phyloP scores from a whole-genome alignment of 2,329 filamentous ascomycete genomes.

The Colletotrichum shisoi region DNA sequence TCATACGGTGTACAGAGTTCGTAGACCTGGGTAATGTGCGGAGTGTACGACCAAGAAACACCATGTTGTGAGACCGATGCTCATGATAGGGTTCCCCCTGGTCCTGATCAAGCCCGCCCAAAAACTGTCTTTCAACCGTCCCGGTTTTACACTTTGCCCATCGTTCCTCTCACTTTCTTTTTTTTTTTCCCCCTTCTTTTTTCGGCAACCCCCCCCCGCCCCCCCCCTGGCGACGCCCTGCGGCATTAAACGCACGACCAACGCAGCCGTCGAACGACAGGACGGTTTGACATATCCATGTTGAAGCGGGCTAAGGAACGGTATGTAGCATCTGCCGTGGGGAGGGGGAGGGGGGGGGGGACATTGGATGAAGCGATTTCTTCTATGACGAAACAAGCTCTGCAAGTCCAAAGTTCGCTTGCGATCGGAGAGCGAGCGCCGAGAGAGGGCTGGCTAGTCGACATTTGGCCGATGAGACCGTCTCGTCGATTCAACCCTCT shows the following conservation, averaged over 20 bases:
- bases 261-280: conserved; percentile 38
- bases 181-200: too few relatives aligned
- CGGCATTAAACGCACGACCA: conserved; percentile 38
- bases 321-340: conserved; percentile 20
- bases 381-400: conserved; percentile 31
- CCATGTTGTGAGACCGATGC: conserved; percentile 16
- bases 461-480: too few relatives aligned
- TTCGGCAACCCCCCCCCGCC: not conserved
- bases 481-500: too few relatives aligned
- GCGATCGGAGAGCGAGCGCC: not conserved
- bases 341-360: not conserved
- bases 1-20: too few relatives aligned
- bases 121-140: not conserved
- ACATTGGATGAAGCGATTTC: conserved; percentile 28
- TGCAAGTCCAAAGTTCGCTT: conserved; percentile 13
- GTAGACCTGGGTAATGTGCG: too few relatives aligned
- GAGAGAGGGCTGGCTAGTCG: too few relatives aligned
- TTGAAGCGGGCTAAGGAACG: conserved; percentile 27
- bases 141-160: not conserved
- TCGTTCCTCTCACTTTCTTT: too few relatives aligned
- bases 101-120: too few relatives aligned
- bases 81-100: conserved; percentile 21
- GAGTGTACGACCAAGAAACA: too few relatives aligned
- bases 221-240: conserved; percentile 34
- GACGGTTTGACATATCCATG: conserved; percentile 35